phyloP scores from a whole-genome alignment of 495 filamentous ascomycete genomes.

The Aspergillus biplanus region DNA sequence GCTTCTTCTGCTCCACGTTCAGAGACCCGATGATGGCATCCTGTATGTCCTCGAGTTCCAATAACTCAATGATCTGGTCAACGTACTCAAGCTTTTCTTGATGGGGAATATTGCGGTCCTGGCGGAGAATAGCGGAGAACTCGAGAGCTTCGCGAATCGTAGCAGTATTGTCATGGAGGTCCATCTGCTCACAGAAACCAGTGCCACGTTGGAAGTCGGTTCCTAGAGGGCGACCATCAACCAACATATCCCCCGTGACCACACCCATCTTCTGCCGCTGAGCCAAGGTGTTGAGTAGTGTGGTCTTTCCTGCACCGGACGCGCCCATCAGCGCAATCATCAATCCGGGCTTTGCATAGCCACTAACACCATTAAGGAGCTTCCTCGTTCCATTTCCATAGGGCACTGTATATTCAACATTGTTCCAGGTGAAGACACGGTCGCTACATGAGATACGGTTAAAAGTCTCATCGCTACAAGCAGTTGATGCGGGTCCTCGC shows the following conservation, averaged over 20 bases:
- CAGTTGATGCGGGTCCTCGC: conserved; percentile 47
- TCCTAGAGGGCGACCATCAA: conserved; percentile 72
- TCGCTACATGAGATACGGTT: conserved; percentile 62
- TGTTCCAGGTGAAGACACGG: conserved; percentile 74
- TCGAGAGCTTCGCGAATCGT: conserved; percentile 70
- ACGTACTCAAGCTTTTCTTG: conserved; percentile 64
- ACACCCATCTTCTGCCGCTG: conserved; percentile 77
- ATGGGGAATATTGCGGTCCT: conserved; percentile 52
- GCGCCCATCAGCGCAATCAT: conserved; percentile 85
- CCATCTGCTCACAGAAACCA: conserved; percentile 87
- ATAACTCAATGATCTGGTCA: conserved; percentile 60
- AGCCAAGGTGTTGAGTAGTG: conserved; percentile 72
- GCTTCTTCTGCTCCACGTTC: conserved; percentile 71
- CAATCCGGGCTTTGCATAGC: conserved; percentile 79
- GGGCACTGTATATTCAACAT: conserved; percentile 74
- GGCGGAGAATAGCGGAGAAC: conserved; percentile 68
- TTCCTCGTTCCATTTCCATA: conserved; percentile 70
- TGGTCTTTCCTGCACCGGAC: conserved; percentile 83
- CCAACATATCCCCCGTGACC: conserved; percentile 72
- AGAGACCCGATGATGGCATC: conserved; percentile 58
- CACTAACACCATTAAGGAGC: conserved; percentile 71
- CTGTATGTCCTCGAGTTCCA: conserved; percentile 59
- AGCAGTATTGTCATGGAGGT: conserved; percentile 72
- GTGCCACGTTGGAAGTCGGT: conserved; percentile 78
- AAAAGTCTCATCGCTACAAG: conserved; percentile 47